Conservation (phyloP, 768 basidiomycete species). For the Mycena epipterygia region DNA sequence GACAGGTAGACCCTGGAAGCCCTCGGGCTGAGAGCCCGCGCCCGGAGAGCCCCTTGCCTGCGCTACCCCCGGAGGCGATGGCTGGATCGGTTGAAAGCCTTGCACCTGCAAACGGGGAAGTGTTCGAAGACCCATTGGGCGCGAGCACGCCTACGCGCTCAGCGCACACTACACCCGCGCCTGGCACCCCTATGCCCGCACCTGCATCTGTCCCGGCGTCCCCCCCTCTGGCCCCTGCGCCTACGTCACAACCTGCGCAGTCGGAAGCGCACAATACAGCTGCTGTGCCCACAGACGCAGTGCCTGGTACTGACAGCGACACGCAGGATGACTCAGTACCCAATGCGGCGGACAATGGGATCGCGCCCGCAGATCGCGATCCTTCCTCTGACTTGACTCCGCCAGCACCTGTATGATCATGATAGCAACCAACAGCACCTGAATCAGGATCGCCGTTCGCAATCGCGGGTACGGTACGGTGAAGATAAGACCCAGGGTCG, state of each 20-base stretch:
- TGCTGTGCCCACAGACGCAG: background rate
- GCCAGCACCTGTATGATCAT: background rate
- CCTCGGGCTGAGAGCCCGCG: conserved; percentile 29
- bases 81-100: conserved; percentile 6
- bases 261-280: background rate
- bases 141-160: conserved; percentile 27
- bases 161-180: conserved; percentile 3
- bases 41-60: conserved; percentile 37
- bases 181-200: conserved; percentile 23
- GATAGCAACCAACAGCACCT: background rate
- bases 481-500: no score
- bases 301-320: background rate
- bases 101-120: conserved; percentile 11
- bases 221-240: background rate
- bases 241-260: background rate
- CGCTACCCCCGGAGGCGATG: conserved; percentile 32
- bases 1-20: conserved; percentile 28
- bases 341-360: conserved; percentile 35
- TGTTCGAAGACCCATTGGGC: conserved; percentile 33
- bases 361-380: conserved; percentile 27
- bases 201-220: background rate
- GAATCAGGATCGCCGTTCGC: conserved; percentile 4
- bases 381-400: background rate
- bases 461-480: background rate
- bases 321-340: conserved; percentile 25